A percentile compares a stretch with the other conserved stretches of the same genome.
Conservation (phyloP, 2,329 filamentous ascomycete species). For the Aspergillus clavatus region DNA sequence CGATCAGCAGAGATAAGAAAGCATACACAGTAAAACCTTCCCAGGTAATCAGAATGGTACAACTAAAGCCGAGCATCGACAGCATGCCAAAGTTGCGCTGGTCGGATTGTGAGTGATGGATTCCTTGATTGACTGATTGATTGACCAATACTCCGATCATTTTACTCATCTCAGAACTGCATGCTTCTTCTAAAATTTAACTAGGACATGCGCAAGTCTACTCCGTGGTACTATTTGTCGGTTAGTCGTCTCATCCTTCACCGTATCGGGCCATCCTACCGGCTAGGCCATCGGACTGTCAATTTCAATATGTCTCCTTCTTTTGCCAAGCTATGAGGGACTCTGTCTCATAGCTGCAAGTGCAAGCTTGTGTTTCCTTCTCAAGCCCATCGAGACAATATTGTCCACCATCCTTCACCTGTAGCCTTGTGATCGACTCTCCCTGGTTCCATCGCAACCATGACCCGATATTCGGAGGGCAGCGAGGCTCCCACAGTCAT, state of each 20-base stretch:
- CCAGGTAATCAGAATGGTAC: slow-evolving; percentile 20
- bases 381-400: too few species aligned
- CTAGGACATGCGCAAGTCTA: too few species aligned
- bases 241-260: too few species aligned
- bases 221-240: too few species aligned
- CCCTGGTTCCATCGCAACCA: background rate
- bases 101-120: background rate
- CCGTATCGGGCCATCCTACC: too few species aligned
- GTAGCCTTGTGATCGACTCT: background rate
- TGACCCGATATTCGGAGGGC: background rate
- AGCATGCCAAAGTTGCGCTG: slow-evolving; percentile 20
- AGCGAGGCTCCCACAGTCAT: slow-evolving; percentile 18
- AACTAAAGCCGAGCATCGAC: slow-evolving; percentile 19
- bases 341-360: background rate
- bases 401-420: too few species aligned
- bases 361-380: background rate
- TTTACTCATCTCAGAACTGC: too few species aligned
- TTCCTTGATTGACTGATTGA: background rate
- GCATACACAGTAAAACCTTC: slow-evolving; percentile 16
- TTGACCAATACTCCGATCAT: too few species aligned
- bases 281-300: too few species aligned
- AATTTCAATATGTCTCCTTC: too few species aligned
- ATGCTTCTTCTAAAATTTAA: too few species aligned
- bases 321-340: too few species aligned
- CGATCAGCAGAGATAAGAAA: background rate